phyloP scores from a whole-genome alignment of 2,329 filamentous ascomycete species.

The Aspergillus caelatus region DNA sequence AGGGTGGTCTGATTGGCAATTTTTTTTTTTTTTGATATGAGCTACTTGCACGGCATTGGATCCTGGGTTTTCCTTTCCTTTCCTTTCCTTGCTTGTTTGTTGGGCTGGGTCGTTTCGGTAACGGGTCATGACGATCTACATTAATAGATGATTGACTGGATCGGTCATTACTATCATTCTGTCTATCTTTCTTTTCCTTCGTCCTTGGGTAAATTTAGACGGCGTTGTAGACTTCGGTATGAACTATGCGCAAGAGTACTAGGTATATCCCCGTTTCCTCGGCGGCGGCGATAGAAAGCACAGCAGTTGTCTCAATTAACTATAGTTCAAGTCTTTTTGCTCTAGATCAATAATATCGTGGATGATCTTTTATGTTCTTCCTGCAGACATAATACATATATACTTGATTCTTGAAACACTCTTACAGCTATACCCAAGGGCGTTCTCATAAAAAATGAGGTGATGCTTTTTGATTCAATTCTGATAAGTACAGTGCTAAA shows the following conservation, averaged over 20 bases:
- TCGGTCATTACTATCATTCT: background rate
- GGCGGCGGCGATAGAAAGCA: no score
- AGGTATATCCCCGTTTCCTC: no score
- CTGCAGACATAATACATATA: no score
- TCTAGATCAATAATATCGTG: no score
- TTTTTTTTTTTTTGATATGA: slow-evolving; percentile 7
- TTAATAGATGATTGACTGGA: slow-evolving; percentile 17
- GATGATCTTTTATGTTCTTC: no score
- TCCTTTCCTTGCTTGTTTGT: slow-evolving; percentile 4
- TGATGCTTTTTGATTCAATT: no score
- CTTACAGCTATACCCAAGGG: no score
- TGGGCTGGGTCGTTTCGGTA: slow-evolving; percentile 5
- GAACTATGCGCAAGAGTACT: background rate
- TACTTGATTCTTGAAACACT: no score
- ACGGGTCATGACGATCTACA: slow-evolving; percentile 9
- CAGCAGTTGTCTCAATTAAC: no score
- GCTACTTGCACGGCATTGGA: slow-evolving; percentile 16
- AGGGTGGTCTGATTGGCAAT: slow-evolving; percentile 6
- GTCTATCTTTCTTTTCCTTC: background rate
- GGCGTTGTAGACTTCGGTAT: background rate
- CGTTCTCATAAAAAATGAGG: no score
- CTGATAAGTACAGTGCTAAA: no score
- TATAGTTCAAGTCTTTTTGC: no score
- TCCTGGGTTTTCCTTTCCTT: slow-evolving; percentile 15
- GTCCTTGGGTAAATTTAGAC: background rate